These are phyloP conservation scores for Yarrowia phangngaensis DNA, from an alignment of 805 yeast genomes.

Conservation along the genomic window DNA sequence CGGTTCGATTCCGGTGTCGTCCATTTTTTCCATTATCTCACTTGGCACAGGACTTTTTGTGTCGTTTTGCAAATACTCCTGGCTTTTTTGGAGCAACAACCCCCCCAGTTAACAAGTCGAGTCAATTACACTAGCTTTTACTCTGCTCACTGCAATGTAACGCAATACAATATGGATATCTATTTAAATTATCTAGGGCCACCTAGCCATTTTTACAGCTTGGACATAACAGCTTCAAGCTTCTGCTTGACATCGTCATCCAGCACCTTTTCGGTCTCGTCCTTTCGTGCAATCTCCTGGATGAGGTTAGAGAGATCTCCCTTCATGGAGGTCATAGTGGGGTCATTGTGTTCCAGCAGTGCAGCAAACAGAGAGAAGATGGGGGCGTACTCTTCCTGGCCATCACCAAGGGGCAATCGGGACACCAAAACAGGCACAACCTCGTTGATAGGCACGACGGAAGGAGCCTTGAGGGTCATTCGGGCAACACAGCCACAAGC, in stretches of 20 bases:
- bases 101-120: no score
- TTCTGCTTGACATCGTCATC: conserved; percentile 22
- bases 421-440: conserved; percentile 68
- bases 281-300: conserved; percentile 25
- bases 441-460: conserved; percentile 69
- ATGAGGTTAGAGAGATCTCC: conserved; percentile 33
- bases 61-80: no score
- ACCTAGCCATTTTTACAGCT: conserved; percentile 9
- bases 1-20: no score
- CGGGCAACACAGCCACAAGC: conserved; percentile 97
- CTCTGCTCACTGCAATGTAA: no score
- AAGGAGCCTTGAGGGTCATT: conserved; percentile 68
- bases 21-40: no score
- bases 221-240: conserved; percentile 22
- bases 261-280: conserved; percentile 15
- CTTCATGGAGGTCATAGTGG: conserved; percentile 41
- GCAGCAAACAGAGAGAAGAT: conserved; percentile 72
- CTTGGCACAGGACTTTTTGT: no score
- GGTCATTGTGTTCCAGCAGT: conserved; percentile 59
- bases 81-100: no score
- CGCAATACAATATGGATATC: no score
- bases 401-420: conserved; percentile 82
- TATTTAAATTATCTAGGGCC: conserved; percentile 14
- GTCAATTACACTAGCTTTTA: no score
- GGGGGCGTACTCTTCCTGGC: conserved; percentile 89